Conservation (phyloP, 306 rosid species). For the Quercus dentata region DNA sequence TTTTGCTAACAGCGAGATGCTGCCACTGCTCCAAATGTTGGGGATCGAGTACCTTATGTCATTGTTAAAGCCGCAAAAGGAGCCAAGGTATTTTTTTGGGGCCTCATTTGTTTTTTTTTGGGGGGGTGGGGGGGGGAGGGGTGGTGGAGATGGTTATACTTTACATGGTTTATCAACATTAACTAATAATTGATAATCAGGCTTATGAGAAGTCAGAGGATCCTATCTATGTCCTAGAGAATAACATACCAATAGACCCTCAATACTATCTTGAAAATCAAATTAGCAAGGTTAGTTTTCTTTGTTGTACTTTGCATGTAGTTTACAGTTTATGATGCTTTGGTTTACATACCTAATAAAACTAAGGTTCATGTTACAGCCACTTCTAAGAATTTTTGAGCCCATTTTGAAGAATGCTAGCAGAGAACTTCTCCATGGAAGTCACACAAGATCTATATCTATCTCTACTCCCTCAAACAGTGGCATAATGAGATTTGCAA, state of each 20-base stretch:
- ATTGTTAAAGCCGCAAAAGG: constrained; percentile 93
- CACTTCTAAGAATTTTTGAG: constrained; percentile 91
- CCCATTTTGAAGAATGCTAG: constrained; percentile 97
- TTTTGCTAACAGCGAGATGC: constrained; percentile 74
- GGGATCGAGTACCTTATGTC: constrained; percentile 97
- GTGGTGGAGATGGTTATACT: constrained; percentile 4
- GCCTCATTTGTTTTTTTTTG: not conserved
- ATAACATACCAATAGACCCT: constrained; percentile 92
- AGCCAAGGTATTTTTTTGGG: constrained; percentile 64
- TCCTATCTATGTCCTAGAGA: constrained; percentile 94
- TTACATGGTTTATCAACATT: constrained; percentile 15
- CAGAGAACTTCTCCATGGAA: constrained; percentile 96
- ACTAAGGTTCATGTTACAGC: constrained; percentile 52
- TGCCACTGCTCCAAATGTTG: constrained; percentile 99
- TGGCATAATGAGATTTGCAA: constrained; percentile 92
- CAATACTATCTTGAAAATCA: constrained; percentile 98
- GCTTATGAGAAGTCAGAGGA: constrained; percentile 96
- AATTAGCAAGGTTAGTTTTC: constrained; percentile 73
- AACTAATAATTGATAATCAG: constrained; percentile 40
- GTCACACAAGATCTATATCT: constrained; percentile 91
- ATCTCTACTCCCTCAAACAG: constrained; percentile 88
- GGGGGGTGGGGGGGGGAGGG: too few relatives aligned
- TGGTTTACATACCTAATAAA: constrained; percentile 23
- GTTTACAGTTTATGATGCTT: not conserved
- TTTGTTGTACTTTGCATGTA: constrained; percentile 5